These are phyloP conservation scores for Botryotinia globosa DNA, from an alignment of 2,329 filamentous ascomycete species.

Conservation along the genomic window DNA sequence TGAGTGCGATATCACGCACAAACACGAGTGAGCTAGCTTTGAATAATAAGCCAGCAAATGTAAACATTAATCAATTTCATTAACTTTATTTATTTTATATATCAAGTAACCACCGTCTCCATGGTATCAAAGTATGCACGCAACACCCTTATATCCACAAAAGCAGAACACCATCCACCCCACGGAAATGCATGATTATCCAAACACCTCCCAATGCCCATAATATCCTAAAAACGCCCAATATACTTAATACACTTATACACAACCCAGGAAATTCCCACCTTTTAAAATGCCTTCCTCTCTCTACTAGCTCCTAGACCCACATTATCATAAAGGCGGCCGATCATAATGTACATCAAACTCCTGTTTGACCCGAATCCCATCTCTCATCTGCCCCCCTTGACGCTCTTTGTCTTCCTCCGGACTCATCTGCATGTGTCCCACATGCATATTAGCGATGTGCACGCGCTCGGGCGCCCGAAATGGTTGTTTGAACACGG, in stretches of 20 bases:
- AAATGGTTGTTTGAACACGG: not conserved
- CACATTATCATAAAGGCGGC: not conserved
- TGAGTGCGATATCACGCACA: not conserved
- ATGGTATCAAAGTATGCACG: slow-evolving; percentile 9
- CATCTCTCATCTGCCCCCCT: not conserved
- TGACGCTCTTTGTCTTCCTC: not conserved
- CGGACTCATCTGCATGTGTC: not conserved
- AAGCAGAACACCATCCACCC: not conserved
- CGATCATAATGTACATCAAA: slow-evolving; percentile 17
- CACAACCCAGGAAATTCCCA: not conserved
- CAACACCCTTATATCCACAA: not conserved
- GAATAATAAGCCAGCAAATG: not conserved
- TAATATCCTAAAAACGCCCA: not conserved
- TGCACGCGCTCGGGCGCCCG: not conserved
- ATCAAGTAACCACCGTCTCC: not conserved
- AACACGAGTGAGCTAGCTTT: not conserved
- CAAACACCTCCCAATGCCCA: slow-evolving; percentile 8
- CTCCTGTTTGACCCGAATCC: slow-evolving; percentile 9
- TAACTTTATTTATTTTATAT: not conserved
- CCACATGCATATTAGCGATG: slow-evolving; percentile 11
- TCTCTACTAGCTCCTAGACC: not conserved
- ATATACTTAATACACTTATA: slow-evolving; percentile 1
- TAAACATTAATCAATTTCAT: slow-evolving; percentile 5
- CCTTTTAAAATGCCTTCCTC: not conserved
- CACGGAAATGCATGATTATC: not conserved